Conservation (phyloP, 306 rosid species). For the Purshia tridentata region DNA sequence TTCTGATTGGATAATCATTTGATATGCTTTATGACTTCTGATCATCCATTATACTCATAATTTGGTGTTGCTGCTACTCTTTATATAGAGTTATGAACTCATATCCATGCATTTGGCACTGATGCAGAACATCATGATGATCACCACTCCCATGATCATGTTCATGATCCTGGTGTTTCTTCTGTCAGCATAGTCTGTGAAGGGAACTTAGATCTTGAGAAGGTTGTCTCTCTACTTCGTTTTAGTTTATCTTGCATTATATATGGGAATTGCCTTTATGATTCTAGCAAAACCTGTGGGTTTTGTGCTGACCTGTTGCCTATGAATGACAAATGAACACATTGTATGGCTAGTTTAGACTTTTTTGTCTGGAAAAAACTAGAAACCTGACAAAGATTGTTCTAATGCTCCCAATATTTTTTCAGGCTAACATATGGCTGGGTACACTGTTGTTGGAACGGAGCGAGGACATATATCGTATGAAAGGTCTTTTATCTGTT, state of each 20-base stretch:
- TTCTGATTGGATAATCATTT: not conserved
- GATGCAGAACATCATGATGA: conserved; percentile 62
- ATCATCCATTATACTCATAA: not conserved
- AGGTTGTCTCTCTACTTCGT: conserved; percentile 42
- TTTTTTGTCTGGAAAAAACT: conserved; percentile 2
- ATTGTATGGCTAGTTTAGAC: conserved; percentile 13
- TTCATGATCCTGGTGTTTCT: conserved; percentile 91
- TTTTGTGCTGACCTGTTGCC: not conserved
- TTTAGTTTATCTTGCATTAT: not conserved
- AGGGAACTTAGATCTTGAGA: conserved; percentile 95
- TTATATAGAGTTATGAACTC: conserved; percentile 8
- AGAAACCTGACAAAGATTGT: conserved; percentile 12
- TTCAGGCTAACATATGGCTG: conserved; percentile 94
- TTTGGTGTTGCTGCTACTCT: not conserved
- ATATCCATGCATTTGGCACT: conserved; percentile 17
- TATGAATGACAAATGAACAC: conserved; percentile 16
- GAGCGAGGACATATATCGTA: conserved; percentile 89
- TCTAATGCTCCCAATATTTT: not conserved
- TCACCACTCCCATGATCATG: conserved; percentile 81
- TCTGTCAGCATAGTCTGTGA: conserved; percentile 96
- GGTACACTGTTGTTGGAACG: conserved; percentile 79
- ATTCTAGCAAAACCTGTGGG: not conserved
- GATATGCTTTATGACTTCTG: not conserved
- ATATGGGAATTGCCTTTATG: not conserved
- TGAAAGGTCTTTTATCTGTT: conserved; percentile 92